Evolutionary conservation across 352 stramenopile genomes (phyloP), one percentile per base, ranked within the genome.

Genomic region (Phytophthora litchii): DNA sequence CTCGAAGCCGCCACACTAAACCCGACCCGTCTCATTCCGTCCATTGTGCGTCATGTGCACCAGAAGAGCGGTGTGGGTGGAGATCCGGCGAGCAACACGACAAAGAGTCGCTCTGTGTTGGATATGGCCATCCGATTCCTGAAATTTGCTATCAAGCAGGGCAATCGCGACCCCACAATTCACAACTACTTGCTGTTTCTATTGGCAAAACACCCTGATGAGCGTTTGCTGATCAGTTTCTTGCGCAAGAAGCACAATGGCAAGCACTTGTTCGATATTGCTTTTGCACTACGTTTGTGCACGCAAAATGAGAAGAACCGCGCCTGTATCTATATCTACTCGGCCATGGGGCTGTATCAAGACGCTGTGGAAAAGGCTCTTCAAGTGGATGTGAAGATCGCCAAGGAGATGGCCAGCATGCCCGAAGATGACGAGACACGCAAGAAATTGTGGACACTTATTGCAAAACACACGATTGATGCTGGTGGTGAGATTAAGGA

Each of bases 321-420:
- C 45, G 91, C 92, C 17, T 97, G 89, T 67, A 97, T 98, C 40
- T 96, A 97, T 72, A 97, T 98, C 41, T 98, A 98, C 69, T 96
- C 89, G 12, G 87, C 88, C 14, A 96, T 98, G 88, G 88, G 87
- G 0, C 54, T 97, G 19, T 98, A 90, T 64, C 88, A 97, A 42
- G 92, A 98, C 41, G 92, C 92, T 1, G 92, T 98, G 3, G 88
- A 96, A 54, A 95, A 96, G 45, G 88, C 88, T 1, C 70, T 96
- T 11, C 87, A 95, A 68, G 86, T 94, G 14, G 88, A 95, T 65
- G 81, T 97, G n/a, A 91, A 96, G 60, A 95, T 98, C 45, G 93
- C 93, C 6, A 98, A 97, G 62, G 80, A 94, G 60, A 96, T 97
- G 79, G 91, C 93, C 1, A 92, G 91, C 54, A 93, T 94, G 78